Percentiles rank a stretch among this genome's conserved stretches.
phyloP scores from a whole-genome alignment of 1,139 yeast genomes.

The Yarrowia galli region DNA sequence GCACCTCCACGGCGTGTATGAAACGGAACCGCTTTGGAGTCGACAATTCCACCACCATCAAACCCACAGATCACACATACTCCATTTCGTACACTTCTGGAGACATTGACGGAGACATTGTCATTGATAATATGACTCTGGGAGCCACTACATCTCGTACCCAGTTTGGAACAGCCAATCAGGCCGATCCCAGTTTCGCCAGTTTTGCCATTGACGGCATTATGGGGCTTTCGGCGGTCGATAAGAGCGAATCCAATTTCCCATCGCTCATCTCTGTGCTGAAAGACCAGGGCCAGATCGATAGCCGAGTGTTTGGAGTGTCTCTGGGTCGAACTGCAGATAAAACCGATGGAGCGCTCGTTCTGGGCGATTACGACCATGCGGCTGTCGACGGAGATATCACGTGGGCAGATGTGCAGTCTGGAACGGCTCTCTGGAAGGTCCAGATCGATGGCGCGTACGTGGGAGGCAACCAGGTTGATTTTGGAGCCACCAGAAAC shows the following conservation, averaged over 20 bases:
- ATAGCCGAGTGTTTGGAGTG: conserved; percentile 54
- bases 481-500: conserved; percentile 52
- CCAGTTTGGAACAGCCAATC: conserved; percentile 61
- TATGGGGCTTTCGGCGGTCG: conserved; percentile 61
- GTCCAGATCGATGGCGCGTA: conserved; percentile 55
- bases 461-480: conserved; percentile 51
- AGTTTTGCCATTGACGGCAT: conserved; percentile 66
- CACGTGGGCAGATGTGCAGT: conserved; percentile 54
- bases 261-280: conserved; percentile 55
- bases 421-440: conserved; percentile 61
- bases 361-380: conserved; percentile 56
- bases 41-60: conserved; percentile 43
- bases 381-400: conserved; percentile 57
- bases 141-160: conserved; percentile 57
- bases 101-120: conserved; percentile 60
- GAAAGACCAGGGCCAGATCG: conserved; percentile 52
- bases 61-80: conserved; percentile 51
- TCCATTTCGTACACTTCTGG: conserved; percentile 63
- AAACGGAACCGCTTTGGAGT: conserved; percentile 51
- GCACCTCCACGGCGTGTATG: conserved; percentile 58
- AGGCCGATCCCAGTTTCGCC: conserved; percentile 62
- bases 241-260: conserved; percentile 47
- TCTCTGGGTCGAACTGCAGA: conserved; percentile 54
- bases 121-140: conserved; percentile 54
- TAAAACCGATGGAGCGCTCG: conserved; percentile 53